These are phyloP conservation scores for Paramyrothecium sp. DNA, from an alignment of 2,329 filamentous ascomycete genomes.

Conservation along the genomic window DNA sequence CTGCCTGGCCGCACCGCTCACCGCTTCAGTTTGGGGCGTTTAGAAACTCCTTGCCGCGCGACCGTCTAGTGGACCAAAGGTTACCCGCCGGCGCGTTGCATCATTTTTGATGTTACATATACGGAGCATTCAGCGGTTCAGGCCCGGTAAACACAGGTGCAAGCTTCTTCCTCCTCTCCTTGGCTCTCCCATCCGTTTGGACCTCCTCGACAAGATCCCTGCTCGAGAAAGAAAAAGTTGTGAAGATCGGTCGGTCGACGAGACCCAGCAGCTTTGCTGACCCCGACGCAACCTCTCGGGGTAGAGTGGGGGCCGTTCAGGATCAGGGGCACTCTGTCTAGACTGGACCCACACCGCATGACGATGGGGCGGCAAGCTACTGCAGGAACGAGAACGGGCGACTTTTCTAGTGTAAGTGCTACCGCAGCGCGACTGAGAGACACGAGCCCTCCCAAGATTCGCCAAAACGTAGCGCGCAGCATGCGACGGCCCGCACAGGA, in stretches of 20 bases:
- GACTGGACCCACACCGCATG: slow-evolving; percentile 14
- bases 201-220: too few relatives aligned
- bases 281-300: background rate
- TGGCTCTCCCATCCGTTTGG: too few relatives aligned
- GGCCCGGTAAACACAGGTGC: too few relatives aligned
- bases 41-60: too few relatives aligned
- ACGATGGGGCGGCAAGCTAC: slow-evolving; percentile 20
- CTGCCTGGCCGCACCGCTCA: too few relatives aligned
- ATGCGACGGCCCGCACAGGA: background rate
- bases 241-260: too few relatives aligned
- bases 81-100: background rate
- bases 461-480: background rate
- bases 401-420: background rate
- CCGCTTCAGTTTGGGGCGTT: too few relatives aligned
- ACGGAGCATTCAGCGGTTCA: too few relatives aligned
- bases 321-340: background rate
- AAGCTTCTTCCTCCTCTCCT: too few relatives aligned
- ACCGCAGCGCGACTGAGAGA: background rate
- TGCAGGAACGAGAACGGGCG: slow-evolving; percentile 20
- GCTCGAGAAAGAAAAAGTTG: too few relatives aligned
- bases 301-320: background rate
- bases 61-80: background rate
- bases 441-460: background rate
- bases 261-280: background rate
- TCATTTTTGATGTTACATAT: background rate